These are phyloP conservation scores for Plasmodium falciparum DNA, from an alignment of 169 alveolate genomes.

Conservation along the genomic window DNA sequence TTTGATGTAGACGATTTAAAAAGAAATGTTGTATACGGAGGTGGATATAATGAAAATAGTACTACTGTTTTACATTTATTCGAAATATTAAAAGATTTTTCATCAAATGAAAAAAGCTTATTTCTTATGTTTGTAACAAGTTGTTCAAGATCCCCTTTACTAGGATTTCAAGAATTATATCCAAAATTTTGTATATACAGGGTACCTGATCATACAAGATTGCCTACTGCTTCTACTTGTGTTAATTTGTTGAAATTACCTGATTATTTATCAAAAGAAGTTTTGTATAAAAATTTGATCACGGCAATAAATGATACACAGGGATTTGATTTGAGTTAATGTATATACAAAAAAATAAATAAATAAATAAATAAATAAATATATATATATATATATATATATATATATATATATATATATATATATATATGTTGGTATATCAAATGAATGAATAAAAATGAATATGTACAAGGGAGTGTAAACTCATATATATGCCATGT, in stretches of 20 bases:
- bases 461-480: no score
- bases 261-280: conserved; percentile 88
- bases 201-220: conserved; percentile 88
- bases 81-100: conserved; percentile 90
- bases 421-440: no score
- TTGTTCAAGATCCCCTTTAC: conserved; percentile 96
- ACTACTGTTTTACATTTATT: conserved; percentile 92
- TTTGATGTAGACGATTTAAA: conserved; percentile 93
- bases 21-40: conserved; percentile 91
- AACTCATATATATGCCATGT: no score
- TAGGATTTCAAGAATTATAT: conserved; percentile 93
- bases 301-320: conserved; percentile 92
- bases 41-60: conserved; percentile 90
- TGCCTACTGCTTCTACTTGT: conserved; percentile 98
- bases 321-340: conserved; percentile 93
- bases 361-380: neutral
- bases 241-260: conserved; percentile 97
- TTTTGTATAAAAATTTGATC: conserved; percentile 86
- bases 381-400: no score
- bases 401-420: no score
- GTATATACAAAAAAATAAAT: no score
- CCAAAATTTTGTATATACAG: conserved; percentile 95
- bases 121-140: conserved; percentile 97
- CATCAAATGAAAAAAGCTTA: conserved; percentile 90
- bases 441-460: no score